Evolutionary conservation across 495 filamentous ascomycete species (phyloP), one percentile per base, ranked within the genome.

Genomic region (Penicillium ochrochloron): DNA sequence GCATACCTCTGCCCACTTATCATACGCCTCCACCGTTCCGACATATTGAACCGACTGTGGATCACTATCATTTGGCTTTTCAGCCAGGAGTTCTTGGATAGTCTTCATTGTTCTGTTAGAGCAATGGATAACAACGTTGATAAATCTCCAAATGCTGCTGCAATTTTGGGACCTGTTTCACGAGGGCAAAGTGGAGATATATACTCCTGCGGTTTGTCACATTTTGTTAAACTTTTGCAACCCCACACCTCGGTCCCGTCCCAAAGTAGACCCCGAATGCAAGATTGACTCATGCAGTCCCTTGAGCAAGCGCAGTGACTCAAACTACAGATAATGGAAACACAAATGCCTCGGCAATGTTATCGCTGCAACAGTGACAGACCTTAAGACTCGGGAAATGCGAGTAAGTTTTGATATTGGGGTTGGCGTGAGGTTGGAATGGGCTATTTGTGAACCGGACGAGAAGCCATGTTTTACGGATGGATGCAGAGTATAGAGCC

Each of bases 1-100:
- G n/a, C 53, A 33, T 66, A 77, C 77, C 70, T 79, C 65, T 6
- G 78, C 74, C 77, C 78, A 81, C 66, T 76, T 74, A 57, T 81
- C 73, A 39, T 81, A 81, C 35, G 78, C 78, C 39, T 81, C 73
- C 14, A 78, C 66, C 12, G 78, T 80, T 5, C 75, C 74, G 9
- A 81, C 54, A 66, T 80, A 80, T 51, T 68, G 59, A 17, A 71
- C 63, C 8, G 55, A 35, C 42, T 67, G 63, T 39, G 66, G 1
- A n/a, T 50, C 25, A 42, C n/a, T 19, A 17, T 35, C 29, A 10
- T 42, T 21, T 0, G 59, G 14, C 19, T 63, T 56, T 11, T 39
- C 35, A 7, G 68, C 66, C n/a, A 75, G 59, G 7, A 67, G 17
- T 41, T 75, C 63, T 55, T 75, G 70, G 29, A 79, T 79, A 4